Evolutionary conservation across 2,329 filamentous ascomycete species (phyloP).

Genomic region (Diaporthe humulicola): DNA sequence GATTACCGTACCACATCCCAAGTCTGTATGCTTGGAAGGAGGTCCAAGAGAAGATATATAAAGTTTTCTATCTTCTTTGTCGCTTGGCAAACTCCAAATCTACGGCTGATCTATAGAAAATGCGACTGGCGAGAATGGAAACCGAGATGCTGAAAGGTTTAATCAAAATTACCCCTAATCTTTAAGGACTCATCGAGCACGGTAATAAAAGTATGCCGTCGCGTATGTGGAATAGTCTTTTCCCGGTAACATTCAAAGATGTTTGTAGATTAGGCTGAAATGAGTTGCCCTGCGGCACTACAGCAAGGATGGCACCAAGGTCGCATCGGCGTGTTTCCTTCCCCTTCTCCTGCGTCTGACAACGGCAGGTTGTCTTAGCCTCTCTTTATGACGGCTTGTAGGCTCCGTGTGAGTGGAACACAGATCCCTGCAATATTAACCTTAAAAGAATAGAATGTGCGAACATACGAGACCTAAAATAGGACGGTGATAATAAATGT

Average conservation of each 20-base stretch:
- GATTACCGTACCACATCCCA: not conserved
- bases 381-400: slow-evolving; percentile 4
- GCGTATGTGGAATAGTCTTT: not conserved
- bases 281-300: not conserved
- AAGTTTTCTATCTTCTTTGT: not conserved
- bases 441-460: not conserved
- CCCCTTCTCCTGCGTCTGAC: not conserved
- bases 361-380: not conserved
- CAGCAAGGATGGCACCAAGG: not conserved
- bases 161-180: not conserved
- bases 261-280: not conserved
- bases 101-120: not conserved
- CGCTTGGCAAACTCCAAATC: not conserved
- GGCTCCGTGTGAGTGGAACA: not conserved
- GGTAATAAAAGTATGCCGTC: slow-evolving; percentile 2
- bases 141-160: not conserved
- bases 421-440: slow-evolving; percentile 7
- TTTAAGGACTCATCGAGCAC: not conserved
- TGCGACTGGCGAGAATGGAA: not conserved
- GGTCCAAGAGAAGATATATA: not conserved
- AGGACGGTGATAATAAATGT: not conserved
- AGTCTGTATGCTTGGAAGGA: not conserved
- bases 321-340: not conserved
- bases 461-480: not conserved
- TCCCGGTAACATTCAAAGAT: not conserved